Evolutionary conservation across 2,329 filamentous ascomycete species (phyloP), one percentile per base, ranked within the genome.

Genomic region (Shiraia sp.): DNA sequence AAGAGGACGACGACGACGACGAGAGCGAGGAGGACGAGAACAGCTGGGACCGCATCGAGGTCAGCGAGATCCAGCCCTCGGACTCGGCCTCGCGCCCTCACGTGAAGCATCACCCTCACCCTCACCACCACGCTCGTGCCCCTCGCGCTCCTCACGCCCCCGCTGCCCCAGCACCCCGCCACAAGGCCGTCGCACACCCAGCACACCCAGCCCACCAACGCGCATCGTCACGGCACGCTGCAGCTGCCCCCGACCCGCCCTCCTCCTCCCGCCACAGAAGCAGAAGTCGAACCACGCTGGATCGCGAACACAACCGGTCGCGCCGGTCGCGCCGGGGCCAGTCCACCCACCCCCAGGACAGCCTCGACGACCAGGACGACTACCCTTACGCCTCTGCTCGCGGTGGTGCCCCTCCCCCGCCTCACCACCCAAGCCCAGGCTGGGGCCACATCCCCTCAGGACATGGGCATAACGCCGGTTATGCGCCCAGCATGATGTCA

Each of bases 61-160:
- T 63, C 31, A 62, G 73, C 69, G 72, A 73, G 39, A 72, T 78
- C 52, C 68, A 72, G 16, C 74, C 74, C 17, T 74, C 70, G n/a
- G 75, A 78, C 57, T 77, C 74, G 17, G 75, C 74, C 15, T 77
- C 75, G 14, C 68, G 71, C 32, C 69, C 73, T 3, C 55, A 49
- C 19, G 42, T 59, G 27, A 68, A 70, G 36, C 51, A 46, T 14
- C 31, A 56, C 51, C 12, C 61, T 58, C 38, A 49, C 45, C 49
- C n/a, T n/a, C n/a, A n/a, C n/a, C n/a, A n/a, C n/a, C n/a, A n/a
- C n/a, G n/a, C n/a, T n/a, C n/a, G n/a, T n/a, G n/a, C n/a, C n/a
- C n/a, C n/a, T n/a, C n/a, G n/a, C n/a, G n/a, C n/a, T n/a, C n/a
- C n/a, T n/a, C n/a, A 42, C 52, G 56, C 62, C 30, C 40, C 52